A percentile compares a stretch with the other conserved stretches of the same genome.
These are phyloP conservation scores for Rostrohypoxylon terebratum DNA, from an alignment of 495 filamentous ascomycete species.

Conservation along the genomic window DNA sequence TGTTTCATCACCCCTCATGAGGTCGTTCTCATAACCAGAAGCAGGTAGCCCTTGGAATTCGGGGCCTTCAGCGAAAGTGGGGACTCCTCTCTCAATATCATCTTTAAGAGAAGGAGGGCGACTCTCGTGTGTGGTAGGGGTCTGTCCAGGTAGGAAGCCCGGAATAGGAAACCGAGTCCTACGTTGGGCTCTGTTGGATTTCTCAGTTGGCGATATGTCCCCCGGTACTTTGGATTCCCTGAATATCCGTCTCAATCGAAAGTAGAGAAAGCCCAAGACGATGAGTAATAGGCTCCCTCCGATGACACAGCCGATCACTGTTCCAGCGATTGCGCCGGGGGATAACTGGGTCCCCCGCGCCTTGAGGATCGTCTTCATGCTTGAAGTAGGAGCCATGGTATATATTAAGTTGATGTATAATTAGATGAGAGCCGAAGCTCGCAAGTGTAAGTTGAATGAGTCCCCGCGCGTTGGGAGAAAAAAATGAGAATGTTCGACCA, in stretches of 20 bases:
- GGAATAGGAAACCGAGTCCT: slow-evolving; percentile 32
- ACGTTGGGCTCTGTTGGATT: slow-evolving; percentile 25
- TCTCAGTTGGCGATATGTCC: slow-evolving; percentile 35
- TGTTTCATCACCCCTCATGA: slow-evolving; percentile 33
- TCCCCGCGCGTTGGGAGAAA: background rate
- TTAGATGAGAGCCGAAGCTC: slow-evolving; percentile 31
- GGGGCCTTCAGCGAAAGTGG: slow-evolving; percentile 25
- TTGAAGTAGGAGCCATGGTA: slow-evolving; percentile 34
- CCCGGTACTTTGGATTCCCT: slow-evolving; percentile 32
- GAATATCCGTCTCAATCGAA: slow-evolving; percentile 44
- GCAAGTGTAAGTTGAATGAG: slow-evolving; percentile 9
- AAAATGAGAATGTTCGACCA: background rate
- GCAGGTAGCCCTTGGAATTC: slow-evolving; percentile 31
- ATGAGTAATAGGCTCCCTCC: slow-evolving; percentile 47
- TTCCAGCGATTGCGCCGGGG: slow-evolving; percentile 48
- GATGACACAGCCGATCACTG: slow-evolving; percentile 49
- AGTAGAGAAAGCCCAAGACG: slow-evolving; percentile 51
- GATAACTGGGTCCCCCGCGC: slow-evolving; percentile 43
- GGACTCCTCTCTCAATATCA: slow-evolving; percentile 31
- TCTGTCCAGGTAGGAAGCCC: slow-evolving; percentile 27
- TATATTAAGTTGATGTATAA: slow-evolving; percentile 7
- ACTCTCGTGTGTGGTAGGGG: slow-evolving; percentile 12
- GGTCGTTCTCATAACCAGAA: slow-evolving; percentile 32
- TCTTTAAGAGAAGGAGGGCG: slow-evolving; percentile 35
- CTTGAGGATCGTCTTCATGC: slow-evolving; percentile 25